Percentiles rank a stretch among this genome's conserved stretches.
phyloP scores from a whole-genome alignment of 2,329 filamentous ascomycete species.

The Colletotrichum sp. region DNA sequence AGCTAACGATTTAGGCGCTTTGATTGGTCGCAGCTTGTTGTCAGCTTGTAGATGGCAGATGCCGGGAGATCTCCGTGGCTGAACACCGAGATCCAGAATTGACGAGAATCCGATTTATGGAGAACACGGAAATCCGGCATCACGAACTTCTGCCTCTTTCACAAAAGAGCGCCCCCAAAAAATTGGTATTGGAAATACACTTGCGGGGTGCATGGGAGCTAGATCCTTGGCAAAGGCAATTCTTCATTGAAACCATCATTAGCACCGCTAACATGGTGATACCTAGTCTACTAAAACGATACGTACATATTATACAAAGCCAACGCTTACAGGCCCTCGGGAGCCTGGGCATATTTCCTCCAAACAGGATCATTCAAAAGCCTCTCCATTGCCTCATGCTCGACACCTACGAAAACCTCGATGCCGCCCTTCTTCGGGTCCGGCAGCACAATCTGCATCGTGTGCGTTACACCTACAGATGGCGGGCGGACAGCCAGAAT shows the following conservation, averaged over 20 bases:
- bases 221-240: neutral
- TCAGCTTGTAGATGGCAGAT: neutral
- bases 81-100: neutral
- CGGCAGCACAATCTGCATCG: conserved; percentile 35
- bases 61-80: conserved; percentile 16
- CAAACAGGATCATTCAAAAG: conserved; percentile 33
- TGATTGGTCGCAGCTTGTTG: neutral
- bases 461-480: conserved; percentile 35
- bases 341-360: conserved; percentile 7
- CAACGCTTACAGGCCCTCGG: neutral
- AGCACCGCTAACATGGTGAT: neutral
- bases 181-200: neutral
- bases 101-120: neutral
- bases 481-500: conserved; percentile 36
- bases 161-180: neutral
- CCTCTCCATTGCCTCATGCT: conserved; percentile 29
- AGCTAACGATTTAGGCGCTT: neutral
- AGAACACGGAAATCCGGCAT: neutral
- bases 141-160: neutral
- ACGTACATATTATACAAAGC: neutral
- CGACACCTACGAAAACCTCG: conserved; percentile 37
- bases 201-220: neutral
- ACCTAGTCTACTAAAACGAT: neutral
- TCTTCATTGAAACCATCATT: neutral
- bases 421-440: conserved; percentile 34